Evolutionary conservation across 805 yeast species (phyloP).

Genomic region (Kuraishia piskuri): DNA sequence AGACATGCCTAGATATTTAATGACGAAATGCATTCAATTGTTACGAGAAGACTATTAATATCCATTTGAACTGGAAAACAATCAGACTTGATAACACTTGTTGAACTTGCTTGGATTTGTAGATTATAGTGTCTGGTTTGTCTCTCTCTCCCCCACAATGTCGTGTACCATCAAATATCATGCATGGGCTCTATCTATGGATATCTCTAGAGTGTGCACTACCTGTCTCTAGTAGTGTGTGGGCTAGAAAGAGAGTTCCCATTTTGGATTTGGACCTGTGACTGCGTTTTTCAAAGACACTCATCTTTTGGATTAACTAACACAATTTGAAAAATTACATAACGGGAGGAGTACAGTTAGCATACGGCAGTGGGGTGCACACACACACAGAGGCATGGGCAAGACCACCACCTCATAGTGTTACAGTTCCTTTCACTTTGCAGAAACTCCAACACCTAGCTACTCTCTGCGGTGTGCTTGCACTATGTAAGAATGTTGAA

Average conservation of each 20-base stretch:
- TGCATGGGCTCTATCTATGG: too few relatives aligned
- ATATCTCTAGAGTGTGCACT: too few relatives aligned
- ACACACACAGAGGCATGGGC: not conserved
- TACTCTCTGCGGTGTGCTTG: too few relatives aligned
- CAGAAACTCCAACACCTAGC: not conserved
- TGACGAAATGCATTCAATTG: not conserved
- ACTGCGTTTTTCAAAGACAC: not conserved
- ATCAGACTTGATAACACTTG: too few relatives aligned
- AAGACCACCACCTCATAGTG: not conserved
- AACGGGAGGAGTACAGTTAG: not conserved
- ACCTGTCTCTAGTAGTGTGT: too few relatives aligned
- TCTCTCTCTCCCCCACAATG: too few relatives aligned
- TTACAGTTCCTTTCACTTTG: not conserved
- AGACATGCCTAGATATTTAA: not conserved
- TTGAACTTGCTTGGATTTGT: too few relatives aligned
- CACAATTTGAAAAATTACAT: not conserved
- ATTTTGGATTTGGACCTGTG: not conserved
- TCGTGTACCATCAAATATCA: too few relatives aligned
- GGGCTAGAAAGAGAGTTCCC: too few relatives aligned
- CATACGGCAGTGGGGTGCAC: not conserved
- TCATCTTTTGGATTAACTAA: not conserved
- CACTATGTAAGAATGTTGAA: not conserved
- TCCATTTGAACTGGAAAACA: too few relatives aligned
- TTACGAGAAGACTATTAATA: not conserved
- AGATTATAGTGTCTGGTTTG: too few relatives aligned